Base-by-base conservation (phyloP, 306 rosid species). In the Carpinus fangiana region DNA sequence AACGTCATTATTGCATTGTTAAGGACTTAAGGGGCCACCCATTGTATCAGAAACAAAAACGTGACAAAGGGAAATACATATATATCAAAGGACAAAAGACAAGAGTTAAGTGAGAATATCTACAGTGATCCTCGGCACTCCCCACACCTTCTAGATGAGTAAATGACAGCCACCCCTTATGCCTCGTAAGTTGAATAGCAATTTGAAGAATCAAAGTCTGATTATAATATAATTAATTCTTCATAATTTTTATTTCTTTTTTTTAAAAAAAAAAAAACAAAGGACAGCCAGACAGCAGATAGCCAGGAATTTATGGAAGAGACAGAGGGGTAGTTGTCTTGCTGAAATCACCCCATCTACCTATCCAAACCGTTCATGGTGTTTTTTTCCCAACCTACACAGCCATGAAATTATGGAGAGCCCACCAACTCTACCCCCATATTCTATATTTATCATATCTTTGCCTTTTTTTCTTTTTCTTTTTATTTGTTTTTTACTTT, bases 311-410 rank as follows among this genome's bases (percentile, higher is more conserved):
- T 74, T 31, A 84, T 51, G 79, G 84, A 77, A 81, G 78, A 77
- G 87, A 80, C 84, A 77, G 66, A 68, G 59, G 72, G 75, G 74
- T 38, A 76, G 69, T 73, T 76, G 12, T 0, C 45, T 51, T 57
- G 59, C 73, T 50, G 78, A 84, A 55, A 78, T 80, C 79, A 80
- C 57, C 84, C 55, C 84, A 60, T 43, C 77, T 60, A 84, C 84
- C 82, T 41, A 84, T 77, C 82, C 48, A 70, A 79, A 66, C 69
- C 52, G 79, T 72, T 72, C 78, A 60, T 64, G 20, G 45, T 1
- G 0, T 41, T 38, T 66, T 38, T 38, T 41, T 23, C 28, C n/a
- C 50, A 38, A n/a, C 73, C 53, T 52, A 20, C 52, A 71, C n/a
- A 2, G 16, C 12, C 12, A 46, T 70, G 41, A 11, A 47, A 23